Evolutionary conservation across 371 early-diverging fungal genomes (phyloP).

Genomic region (Zopfochytrium polystomum): DNA sequence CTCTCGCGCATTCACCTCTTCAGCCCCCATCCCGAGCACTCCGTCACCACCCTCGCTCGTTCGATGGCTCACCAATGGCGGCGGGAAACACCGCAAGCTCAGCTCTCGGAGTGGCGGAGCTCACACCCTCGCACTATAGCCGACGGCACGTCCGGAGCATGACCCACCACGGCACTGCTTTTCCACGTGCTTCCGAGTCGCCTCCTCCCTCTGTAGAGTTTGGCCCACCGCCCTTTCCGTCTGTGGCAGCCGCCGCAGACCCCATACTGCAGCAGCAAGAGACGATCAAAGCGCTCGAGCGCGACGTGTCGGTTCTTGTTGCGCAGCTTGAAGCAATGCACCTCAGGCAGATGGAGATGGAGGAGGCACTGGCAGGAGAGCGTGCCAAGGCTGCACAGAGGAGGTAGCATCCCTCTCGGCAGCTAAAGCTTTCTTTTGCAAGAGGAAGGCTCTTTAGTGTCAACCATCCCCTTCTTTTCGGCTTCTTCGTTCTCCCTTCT

Average conservation of each 20-base stretch:
- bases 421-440: too few relatives aligned
- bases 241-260: not conserved
- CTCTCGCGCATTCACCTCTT: too few relatives aligned
- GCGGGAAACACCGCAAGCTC: not conserved
- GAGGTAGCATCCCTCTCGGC: too few relatives aligned
- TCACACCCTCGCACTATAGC: not conserved
- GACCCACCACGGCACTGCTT: not conserved
- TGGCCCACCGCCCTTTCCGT: not conserved
- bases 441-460: too few relatives aligned
- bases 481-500: too few relatives aligned
- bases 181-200: not conserved
- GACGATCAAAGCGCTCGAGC: constrained; percentile 15
- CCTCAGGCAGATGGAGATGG: constrained; percentile 20
- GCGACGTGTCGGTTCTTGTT: constrained; percentile 22
- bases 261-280: not conserved
- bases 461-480: too few relatives aligned
- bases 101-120: not conserved
- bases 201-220: not conserved
- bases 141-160: not conserved
- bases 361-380: constrained; percentile 18
- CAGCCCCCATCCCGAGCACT: too few relatives aligned
- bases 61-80: too few relatives aligned
- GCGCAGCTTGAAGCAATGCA: constrained; percentile 20
- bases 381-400: not conserved
- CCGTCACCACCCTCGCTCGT: too few relatives aligned